Conservation (phyloP, 1,139 yeast genomes). For the Yamadazyma jaroonii region DNA sequence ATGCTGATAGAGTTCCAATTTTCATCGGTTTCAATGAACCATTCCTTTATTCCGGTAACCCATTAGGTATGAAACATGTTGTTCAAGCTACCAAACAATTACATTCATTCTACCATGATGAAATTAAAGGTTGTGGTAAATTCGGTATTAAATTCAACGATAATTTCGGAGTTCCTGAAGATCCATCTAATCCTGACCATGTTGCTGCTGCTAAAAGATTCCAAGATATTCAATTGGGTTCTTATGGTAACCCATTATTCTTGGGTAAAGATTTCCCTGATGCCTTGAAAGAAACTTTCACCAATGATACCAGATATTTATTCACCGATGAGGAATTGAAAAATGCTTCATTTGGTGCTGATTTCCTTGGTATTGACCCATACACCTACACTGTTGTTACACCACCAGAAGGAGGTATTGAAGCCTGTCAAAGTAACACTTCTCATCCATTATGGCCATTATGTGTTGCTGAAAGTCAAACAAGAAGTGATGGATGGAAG, state of each 20-base stretch:
- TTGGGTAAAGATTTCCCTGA: slow-evolving; percentile 30
- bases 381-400: slow-evolving; percentile 26
- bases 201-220: slow-evolving; percentile 25
- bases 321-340: slow-evolving; percentile 25
- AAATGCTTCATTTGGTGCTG: slow-evolving; percentile 21
- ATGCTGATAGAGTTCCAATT: slow-evolving; percentile 29
- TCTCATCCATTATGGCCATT: slow-evolving; percentile 18
- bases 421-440: slow-evolving; percentile 16
- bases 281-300: slow-evolving; percentile 20
- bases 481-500: slow-evolving; percentile 24
- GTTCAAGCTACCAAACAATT: slow-evolving; percentile 27
- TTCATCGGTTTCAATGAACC: slow-evolving; percentile 37
- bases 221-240: slow-evolving; percentile 24
- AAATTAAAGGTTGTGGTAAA: slow-evolving; percentile 23
- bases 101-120: slow-evolving; percentile 25
- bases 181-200: slow-evolving; percentile 16
- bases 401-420: slow-evolving; percentile 20
- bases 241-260: slow-evolving; percentile 29
- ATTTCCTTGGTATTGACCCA: slow-evolving; percentile 35
- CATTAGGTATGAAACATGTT: slow-evolving; percentile 24
- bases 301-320: slow-evolving; percentile 12
- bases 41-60: slow-evolving; percentile 16
- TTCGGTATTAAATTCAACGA: slow-evolving; percentile 21
- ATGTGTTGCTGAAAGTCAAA: slow-evolving; percentile 17
- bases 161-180: slow-evolving; percentile 19